Percentiles rank a stretch among this genome's conserved stretches.
Evolutionary conservation across 2,329 filamentous ascomycete genomes (phyloP).

Genomic region (Onygenales sp.): DNA sequence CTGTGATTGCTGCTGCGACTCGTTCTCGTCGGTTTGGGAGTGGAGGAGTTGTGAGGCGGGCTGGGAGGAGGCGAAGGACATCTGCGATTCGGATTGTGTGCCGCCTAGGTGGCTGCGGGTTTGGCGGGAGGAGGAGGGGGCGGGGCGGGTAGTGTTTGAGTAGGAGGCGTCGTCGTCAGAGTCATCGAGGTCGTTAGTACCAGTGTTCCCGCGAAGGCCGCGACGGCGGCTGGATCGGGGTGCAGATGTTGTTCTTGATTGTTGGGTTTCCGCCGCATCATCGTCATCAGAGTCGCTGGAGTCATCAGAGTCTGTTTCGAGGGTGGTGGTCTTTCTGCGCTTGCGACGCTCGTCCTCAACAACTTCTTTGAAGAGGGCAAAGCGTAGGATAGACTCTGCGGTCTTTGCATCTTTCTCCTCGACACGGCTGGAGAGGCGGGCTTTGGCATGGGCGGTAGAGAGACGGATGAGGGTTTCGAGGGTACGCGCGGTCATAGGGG

Average conservation of each 20-base stretch:
- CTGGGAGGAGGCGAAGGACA: conserved; percentile 70
- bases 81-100: conserved; percentile 40
- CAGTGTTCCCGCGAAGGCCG: conserved; percentile 16
- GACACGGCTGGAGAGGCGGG: conserved; percentile 75
- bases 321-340: conserved; percentile 66
- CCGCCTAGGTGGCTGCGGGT: conserved; percentile 29
- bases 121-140: conserved; percentile 22
- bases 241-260: conserved; percentile 15
- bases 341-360: conserved; percentile 68
- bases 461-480: conserved; percentile 97
- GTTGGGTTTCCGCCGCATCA: conserved; percentile 14
- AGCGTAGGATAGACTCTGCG: conserved; percentile 82
- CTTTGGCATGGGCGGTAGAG: conserved; percentile 90
- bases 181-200: conserved; percentile 44
- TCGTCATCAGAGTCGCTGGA: conserved; percentile 23
- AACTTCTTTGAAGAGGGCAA: conserved; percentile 95
- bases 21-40: conserved; percentile 38
- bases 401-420: conserved; percentile 82
- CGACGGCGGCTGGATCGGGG: conserved; percentile 23
- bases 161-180: conserved; percentile 49
- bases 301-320: conserved; percentile 50
- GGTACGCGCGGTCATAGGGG: conserved; percentile 92
- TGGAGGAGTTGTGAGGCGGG: conserved; percentile 62
- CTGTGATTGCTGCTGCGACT: conserved; percentile 10
- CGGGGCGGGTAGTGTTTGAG: conserved; percentile 39